A percentile compares a stretch with the other conserved stretches of the same genome.
Evolutionary conservation across 257 asterid genomes (phyloP).

Genomic region (Solanum sitiens): DNA sequence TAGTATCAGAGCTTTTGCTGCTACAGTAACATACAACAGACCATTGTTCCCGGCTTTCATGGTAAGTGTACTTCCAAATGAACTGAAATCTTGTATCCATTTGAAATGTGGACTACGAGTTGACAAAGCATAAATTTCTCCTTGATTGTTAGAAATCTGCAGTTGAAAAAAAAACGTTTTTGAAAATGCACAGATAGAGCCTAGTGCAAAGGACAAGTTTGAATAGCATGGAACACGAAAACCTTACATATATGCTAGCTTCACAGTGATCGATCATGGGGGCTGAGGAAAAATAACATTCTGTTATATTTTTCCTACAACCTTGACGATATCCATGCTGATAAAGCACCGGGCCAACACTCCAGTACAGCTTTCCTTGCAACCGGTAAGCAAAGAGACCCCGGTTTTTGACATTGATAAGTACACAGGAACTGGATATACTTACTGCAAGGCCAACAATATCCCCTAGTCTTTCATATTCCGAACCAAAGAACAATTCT

Average conservation of each 20-base stretch:
- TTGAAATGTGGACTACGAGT: conserved; percentile 64
- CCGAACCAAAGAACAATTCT: conserved; percentile 56
- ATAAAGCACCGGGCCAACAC: conserved; percentile 75
- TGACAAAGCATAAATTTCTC: conserved; percentile 79
- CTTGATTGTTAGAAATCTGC: conserved; percentile 67
- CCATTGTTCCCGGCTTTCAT: conserved; percentile 80
- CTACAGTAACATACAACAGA: conserved; percentile 43
- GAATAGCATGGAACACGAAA: background rate
- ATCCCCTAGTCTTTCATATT: conserved; percentile 33
- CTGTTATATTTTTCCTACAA: conserved; percentile 46
- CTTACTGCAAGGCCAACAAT: conserved; percentile 70
- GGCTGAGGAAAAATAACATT: conserved; percentile 56
- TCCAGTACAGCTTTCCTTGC: conserved; percentile 63
- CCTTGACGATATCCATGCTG: conserved; percentile 89
- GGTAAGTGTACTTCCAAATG: conserved; percentile 32
- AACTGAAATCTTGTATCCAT: conserved; percentile 84
- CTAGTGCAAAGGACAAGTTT: background rate
- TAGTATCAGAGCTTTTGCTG: conserved; percentile 31
- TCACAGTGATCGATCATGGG: conserved; percentile 95
- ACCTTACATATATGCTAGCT: conserved; percentile 72
- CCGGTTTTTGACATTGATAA: conserved; percentile 49
- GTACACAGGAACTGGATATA: conserved; percentile 52
- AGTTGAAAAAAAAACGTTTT: background rate
- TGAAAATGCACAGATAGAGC: background rate
- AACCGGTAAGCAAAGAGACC: conserved; percentile 65